Conservation (phyloP, 306 rosid genomes). For the Benincasa hispida region DNA sequence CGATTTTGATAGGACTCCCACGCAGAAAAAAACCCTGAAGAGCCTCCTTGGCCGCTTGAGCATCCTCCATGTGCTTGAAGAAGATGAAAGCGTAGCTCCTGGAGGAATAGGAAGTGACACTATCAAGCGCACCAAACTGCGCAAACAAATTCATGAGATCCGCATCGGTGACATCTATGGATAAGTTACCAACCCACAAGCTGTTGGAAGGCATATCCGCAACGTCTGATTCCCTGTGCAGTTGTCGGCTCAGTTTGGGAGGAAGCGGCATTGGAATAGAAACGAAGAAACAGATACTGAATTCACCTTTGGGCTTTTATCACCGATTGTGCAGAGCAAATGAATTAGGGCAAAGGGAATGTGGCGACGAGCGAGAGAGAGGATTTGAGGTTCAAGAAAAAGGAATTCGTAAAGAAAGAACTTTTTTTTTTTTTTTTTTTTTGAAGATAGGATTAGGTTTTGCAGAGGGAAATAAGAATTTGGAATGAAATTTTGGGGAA, state of each 20-base stretch:
- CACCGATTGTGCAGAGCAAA: background rate
- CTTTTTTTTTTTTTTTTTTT: no score
- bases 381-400: background rate
- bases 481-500: background rate
- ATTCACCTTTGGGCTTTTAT: background rate
- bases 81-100: conserved; percentile 80
- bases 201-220: conserved; percentile 52
- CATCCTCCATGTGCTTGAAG: conserved; percentile 76
- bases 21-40: conserved; percentile 54
- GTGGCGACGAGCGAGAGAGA: background rate
- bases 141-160: conserved; percentile 74
- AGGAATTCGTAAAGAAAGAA: background rate
- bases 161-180: conserved; percentile 58
- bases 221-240: conserved; percentile 33
- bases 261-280: conserved; percentile 56
- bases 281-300: background rate
- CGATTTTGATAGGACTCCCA: conserved; percentile 58
- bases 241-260: conserved; percentile 24
- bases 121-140: conserved; percentile 71
- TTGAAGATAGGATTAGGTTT: background rate
- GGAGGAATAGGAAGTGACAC: conserved; percentile 65
- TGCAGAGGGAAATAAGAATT: background rate
- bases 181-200: conserved; percentile 81
- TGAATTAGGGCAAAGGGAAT: background rate
- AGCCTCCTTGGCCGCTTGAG: conserved; percentile 78